Percentiles rank a stretch among this genome's conserved stretches.
Evolutionary conservation across 768 basidiomycete species (phyloP).

Genomic region (Phlebiopsis gigantea): DNA sequence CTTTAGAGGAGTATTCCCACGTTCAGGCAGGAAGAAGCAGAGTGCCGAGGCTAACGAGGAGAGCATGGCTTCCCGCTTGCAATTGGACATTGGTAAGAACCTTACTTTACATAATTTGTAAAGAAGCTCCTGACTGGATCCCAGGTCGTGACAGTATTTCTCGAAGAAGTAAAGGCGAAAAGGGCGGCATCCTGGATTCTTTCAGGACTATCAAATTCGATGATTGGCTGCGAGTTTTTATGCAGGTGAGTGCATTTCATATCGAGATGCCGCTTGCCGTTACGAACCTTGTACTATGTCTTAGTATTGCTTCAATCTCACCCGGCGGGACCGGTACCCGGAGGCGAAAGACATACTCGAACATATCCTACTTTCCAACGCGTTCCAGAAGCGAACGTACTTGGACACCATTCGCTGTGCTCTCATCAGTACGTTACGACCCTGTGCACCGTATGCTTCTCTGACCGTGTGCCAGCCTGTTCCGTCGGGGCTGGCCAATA

Average conservation of each 20-base stretch:
- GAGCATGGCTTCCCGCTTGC: slow-evolving; percentile 68
- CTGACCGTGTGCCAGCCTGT: slow-evolving; percentile 49
- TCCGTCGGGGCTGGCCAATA: slow-evolving; percentile 55
- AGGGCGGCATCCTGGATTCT: slow-evolving; percentile 42
- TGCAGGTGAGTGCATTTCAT: slow-evolving; percentile 59
- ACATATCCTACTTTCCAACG: slow-evolving; percentile 71
- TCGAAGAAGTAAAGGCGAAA: slow-evolving; percentile 41
- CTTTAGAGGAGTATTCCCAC: slow-evolving; percentile 68
- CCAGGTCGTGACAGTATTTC: slow-evolving; percentile 54
- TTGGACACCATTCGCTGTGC: slow-evolving; percentile 75
- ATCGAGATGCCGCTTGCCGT: neutral
- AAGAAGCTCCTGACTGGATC: neutral
- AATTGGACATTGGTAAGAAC: slow-evolving; percentile 63
- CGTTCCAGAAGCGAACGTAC: slow-evolving; percentile 53
- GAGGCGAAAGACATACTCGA: slow-evolving; percentile 70
- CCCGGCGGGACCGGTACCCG: slow-evolving; percentile 56
- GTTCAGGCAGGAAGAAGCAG: slow-evolving; percentile 31
- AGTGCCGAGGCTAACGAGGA: slow-evolving; percentile 59
- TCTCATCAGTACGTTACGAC: slow-evolving; percentile 55
- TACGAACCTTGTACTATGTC: neutral
- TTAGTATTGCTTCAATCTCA: slow-evolving; percentile 76
- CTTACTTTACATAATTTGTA: neutral
- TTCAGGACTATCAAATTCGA: slow-evolving; percentile 83
- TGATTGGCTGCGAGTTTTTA: slow-evolving; percentile 79
- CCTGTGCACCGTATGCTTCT: neutral